phyloP scores from a whole-genome alignment of 2,329 filamentous ascomycete species.

The Aspergillus sp. region DNA sequence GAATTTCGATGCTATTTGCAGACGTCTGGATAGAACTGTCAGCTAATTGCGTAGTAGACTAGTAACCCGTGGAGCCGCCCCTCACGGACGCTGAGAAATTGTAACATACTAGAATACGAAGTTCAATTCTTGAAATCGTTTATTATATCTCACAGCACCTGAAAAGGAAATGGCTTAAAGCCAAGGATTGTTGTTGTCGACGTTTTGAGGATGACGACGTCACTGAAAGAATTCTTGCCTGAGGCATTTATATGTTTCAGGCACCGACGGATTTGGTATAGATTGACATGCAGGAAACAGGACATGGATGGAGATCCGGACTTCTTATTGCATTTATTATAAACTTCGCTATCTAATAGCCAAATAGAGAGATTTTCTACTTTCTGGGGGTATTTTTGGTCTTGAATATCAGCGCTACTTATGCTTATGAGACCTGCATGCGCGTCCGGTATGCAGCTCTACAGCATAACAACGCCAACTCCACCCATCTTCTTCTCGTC shows the following conservation, averaged over 20 bases:
- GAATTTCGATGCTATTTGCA: too few relatives aligned
- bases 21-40: too few relatives aligned
- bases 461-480: slow-evolving; percentile 81
- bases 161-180: neutral
- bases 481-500: slow-evolving; percentile 76
- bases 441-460: slow-evolving; percentile 14
- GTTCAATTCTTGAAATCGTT: too few relatives aligned
- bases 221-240: slow-evolving; percentile 7
- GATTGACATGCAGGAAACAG: neutral
- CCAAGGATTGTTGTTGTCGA: neutral
- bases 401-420: too few relatives aligned
- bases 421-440: neutral
- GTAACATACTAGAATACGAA: too few relatives aligned
- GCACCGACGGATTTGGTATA: neutral
- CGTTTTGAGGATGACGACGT: slow-evolving; percentile 7
- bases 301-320: neutral
- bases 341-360: neutral
- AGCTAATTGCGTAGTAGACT: too few relatives aligned
- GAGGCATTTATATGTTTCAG: neutral
- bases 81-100: too few relatives aligned
- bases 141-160: too few relatives aligned
- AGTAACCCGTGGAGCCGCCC: too few relatives aligned
- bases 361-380: too few relatives aligned
- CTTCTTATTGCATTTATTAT: neutral
- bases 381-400: too few relatives aligned